Evolutionary conservation across 257 asterid species (phyloP).

Genomic region (Nicotiana otophora): DNA sequence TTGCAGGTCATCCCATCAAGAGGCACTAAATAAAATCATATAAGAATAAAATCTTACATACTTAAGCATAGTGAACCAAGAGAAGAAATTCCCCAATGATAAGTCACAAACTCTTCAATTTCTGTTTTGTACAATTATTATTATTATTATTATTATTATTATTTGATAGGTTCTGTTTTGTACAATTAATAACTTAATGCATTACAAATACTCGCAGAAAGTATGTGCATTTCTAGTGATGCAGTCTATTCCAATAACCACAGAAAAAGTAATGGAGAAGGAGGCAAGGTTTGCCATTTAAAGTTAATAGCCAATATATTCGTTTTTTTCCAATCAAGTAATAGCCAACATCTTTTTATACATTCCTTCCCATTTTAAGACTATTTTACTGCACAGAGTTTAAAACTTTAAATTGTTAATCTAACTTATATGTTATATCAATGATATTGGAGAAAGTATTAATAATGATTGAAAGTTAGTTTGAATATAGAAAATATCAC

Average conservation of each 20-base stretch:
- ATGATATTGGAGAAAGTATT: not conserved
- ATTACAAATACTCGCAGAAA: not conserved
- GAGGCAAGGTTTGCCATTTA: not conserved
- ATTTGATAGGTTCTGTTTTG: not conserved
- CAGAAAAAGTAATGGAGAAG: not conserved
- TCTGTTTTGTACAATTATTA: not conserved
- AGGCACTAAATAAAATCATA: not conserved
- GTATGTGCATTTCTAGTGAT: not conserved
- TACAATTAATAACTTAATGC: not conserved
- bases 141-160: too few species aligned
- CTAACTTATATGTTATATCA: not conserved
- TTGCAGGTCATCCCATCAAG: not conserved
- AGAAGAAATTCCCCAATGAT: not conserved
- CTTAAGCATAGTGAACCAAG: not conserved
- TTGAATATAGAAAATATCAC: not conserved
- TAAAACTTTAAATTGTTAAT: not conserved
- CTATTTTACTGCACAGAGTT: not conserved
- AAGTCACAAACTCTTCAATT: not conserved
- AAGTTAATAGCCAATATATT: not conserved
- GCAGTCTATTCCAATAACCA: not conserved
- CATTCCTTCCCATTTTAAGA: not conserved
- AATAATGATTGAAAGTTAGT: not conserved
- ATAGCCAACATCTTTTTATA: not conserved
- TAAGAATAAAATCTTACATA: not conserved
- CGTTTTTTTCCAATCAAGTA: not conserved